Base-by-base conservation (phyloP, 2,329 filamentous ascomycete species). In the Ophidiomyces ophidiicola region DNA sequence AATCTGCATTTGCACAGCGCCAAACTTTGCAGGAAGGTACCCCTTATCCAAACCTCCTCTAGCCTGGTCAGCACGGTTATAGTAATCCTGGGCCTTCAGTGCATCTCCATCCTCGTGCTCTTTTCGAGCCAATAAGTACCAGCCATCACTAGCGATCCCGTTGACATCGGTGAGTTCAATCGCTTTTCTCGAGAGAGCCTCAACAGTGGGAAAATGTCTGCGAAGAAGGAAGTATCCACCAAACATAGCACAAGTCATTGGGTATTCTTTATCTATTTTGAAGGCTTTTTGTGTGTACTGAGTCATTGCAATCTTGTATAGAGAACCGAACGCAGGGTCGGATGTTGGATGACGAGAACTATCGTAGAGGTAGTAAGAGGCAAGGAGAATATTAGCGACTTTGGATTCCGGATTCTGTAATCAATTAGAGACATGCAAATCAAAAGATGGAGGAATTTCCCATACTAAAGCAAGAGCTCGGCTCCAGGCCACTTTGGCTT, bases 161-260 rank as follows among this genome's bases (percentile, higher is more conserved):
- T 94, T 94, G 50, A 96, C 84, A 55, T 98, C 90, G 2, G 90
- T 96, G 52, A 84, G 80, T 54, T 94, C 85, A 46, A 98, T 94
- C 5, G 90, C 87, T 58, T 90, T 90, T 57, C 87, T 82, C 5
- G 88, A 84, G 12, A 98, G 70, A 14, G 78, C 78, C 49, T 96
- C 86, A 6, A 90, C 86, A 44, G 85, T 86, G 17, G 75, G 64
- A 60, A 85, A 80, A 6, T 78, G 76, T 56, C 86, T 92, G 52
- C 82, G 75, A 2, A 85, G 78, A 19, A 94, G 67, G 61, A 94
- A 96, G 60, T 94, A 94, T 46, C 77, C 72, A 31, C 86, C 84
- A 59, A 98, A 94, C 1, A 86, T 85, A 12, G 85, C 80, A 56
- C 86, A 94, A 2, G 86, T 87, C 47, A 96, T 70, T 0, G 90